These are phyloP conservation scores for Phytophthora hibernalis DNA, from an alignment of 352 stramenopile genomes.

Conservation along the genomic window DNA sequence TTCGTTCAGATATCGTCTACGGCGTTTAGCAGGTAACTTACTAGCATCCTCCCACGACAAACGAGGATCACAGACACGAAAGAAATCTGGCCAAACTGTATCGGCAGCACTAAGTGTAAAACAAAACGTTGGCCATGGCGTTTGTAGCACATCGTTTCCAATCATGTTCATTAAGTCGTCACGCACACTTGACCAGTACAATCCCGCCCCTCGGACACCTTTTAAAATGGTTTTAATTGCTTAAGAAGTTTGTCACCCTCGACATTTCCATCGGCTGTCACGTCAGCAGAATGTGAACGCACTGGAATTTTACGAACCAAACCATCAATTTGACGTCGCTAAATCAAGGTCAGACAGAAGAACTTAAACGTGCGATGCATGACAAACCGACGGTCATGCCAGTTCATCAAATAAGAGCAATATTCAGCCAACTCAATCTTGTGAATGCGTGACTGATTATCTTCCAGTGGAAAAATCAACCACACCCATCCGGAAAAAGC, in stretches of 20 bases:
- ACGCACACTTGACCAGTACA: conserved; percentile 19
- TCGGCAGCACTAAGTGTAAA: conserved; percentile 42
- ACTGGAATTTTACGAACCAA: not conserved
- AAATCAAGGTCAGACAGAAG: conserved; percentile 22
- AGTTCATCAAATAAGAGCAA: conserved; percentile 23
- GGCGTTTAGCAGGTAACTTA: no score
- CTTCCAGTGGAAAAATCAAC: not conserved
- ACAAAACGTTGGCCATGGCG: conserved; percentile 29
- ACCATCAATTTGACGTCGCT: conserved; percentile 14
- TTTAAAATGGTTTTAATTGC: conserved; percentile 20
- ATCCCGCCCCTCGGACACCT: conserved; percentile 10
- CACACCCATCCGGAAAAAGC: conserved; percentile 10
- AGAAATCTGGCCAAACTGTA: conserved; percentile 39
- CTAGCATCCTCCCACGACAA: no score
- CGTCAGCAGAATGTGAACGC: not conserved
- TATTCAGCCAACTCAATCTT: conserved; percentile 15
- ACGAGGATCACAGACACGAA: conserved; percentile 20
- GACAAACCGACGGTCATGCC: conserved; percentile 14
- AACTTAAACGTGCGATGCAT: conserved; percentile 17
- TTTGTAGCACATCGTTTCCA: conserved; percentile 14
- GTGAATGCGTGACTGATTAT: not conserved
- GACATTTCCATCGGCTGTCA: conserved; percentile 1
- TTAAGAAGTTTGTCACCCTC: not conserved
- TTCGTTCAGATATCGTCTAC: no score
- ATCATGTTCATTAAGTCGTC: conserved; percentile 31